Percentiles rank a stretch among this genome's conserved stretches.
These are phyloP conservation scores for Ustilago hordei DNA, from an alignment of 1,284 basidiomycete genomes.

Conservation along the genomic window DNA sequence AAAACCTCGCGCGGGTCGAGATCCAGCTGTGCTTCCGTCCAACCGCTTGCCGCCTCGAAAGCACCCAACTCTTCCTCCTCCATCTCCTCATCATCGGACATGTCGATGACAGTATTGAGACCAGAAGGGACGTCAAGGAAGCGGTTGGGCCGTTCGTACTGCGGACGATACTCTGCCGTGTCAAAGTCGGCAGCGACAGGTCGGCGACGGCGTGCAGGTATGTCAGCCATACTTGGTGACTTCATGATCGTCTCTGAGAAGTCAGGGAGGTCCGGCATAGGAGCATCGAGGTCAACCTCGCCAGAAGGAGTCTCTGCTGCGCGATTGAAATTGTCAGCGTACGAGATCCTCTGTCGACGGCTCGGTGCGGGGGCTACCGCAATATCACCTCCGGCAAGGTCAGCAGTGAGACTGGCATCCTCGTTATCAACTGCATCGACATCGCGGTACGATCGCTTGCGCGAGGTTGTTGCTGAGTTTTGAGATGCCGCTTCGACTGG, in stretches of 20 bases:
- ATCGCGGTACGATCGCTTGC: conserved; percentile 43
- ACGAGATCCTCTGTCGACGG: conserved; percentile 44
- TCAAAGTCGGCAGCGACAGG: conserved; percentile 39
- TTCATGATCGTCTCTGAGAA: conserved; percentile 1
- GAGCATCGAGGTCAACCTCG: conserved; percentile 42
- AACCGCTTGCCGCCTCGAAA: conserved; percentile 14
- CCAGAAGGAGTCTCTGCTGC: conserved; percentile 25
- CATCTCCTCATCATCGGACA: conserved; percentile 49
- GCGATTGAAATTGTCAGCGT: conserved; percentile 42
- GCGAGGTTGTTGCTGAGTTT: conserved; percentile 9
- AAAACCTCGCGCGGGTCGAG: conserved; percentile 18
- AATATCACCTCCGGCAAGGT: conserved; percentile 13
- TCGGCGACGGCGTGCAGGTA: conserved; percentile 16
- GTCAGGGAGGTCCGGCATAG: conserved; percentile 28
- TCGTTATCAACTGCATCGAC: conserved; percentile 32
- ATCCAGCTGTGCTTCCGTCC: conserved; percentile 15
- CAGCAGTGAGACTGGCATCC: neutral
- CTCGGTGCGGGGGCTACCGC: conserved; percentile 4
- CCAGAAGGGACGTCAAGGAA: conserved; percentile 43
- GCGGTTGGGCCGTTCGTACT: conserved; percentile 5
- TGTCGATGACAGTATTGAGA: conserved; percentile 42
- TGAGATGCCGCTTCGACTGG: neutral
- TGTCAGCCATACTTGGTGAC: neutral
- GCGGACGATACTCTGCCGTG: conserved; percentile 23
- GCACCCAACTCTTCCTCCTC: conserved; percentile 23